Base-by-base conservation (phyloP, 2,329 filamentous ascomycete species). In the Knufia petricola region DNA sequence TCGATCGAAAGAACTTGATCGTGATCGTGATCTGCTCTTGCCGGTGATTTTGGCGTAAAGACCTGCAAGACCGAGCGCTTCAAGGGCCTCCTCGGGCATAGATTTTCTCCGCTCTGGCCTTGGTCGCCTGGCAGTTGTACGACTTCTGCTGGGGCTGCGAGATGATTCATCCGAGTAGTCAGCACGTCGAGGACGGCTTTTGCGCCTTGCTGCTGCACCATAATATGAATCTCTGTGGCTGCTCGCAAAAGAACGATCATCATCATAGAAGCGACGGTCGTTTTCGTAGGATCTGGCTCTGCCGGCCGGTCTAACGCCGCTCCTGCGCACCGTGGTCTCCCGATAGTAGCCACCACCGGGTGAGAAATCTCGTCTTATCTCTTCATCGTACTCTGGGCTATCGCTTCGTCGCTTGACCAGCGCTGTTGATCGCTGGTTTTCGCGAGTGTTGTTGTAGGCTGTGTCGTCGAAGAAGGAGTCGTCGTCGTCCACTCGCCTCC, bases 311-410 rank as follows among this genome's bases (percentile, higher is more conserved):
- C 64, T 63, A 42, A 50, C 48, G 50, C 63, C 58, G 28, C 58
- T 59, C 42, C 67, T 65, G 42, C 63, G 62, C 38, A 61, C 60
- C 7, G 63, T 61, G 39, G 60, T 57, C 28, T 58, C 57, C 31
- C 62, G 59, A 48, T 56, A 59, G 40, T 58, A 48, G n/a, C 58
- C 64, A 48, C 66, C 63, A 48, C 66, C 63, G 4, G 87, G 85
- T 26, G 86, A 86, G 60, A 94, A 94, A 58, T 94, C 85, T 57
- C 87, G 81, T 55, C 80, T 79, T 52, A 94, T 80, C 67, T 94
- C 86, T 68, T 95, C 89, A 61, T 94, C 68, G 2, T 82, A 69
- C 39, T 82, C 81, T 17, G 32, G 36, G 64, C 83, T 88, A 60
- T 87, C 83, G 63, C 89, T 82, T 55, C 84, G 81, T 15, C 43